Evolutionary conservation across 176 grass and related monocot species (phyloP), one percentile per base, ranked within the genome.

Genomic region (Rhipidocladum racemiflorum): DNA sequence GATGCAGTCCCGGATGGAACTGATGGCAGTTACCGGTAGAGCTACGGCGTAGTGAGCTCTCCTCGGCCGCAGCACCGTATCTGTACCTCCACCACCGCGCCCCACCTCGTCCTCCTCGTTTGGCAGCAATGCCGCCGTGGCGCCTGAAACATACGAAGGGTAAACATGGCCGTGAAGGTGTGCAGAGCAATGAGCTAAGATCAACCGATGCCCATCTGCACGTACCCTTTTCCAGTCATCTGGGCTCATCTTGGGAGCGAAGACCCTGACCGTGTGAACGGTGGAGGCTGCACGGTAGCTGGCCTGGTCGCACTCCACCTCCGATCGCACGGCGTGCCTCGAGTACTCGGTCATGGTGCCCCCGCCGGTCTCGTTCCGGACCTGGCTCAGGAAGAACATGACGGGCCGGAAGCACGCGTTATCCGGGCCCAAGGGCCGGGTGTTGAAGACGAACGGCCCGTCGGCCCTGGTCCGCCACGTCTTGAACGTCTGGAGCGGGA

Each of bases 381-480:
- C 78, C 0, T 50, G 35, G 59, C 36, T 65, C 61, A 92, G 87
- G 85, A 92, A 94, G 78, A 91, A 97, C 43, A 83, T 6, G 53
- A 82, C 60, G 2, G 92, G 94, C 12, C 84, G 81, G 9, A 72
- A 75, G 86, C 94, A 97, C 9, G 88, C 65, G 45, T 36, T 32
- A 18, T 65, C 77, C 8, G 60, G 60, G 2, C 60, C 1, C 13
- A 91, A 0, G 0, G 77, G 51, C 35, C 95, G 86, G 20, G 86
- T 89, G 84, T 97, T 94, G 81, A 97, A 97, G 7, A 89, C 89
- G 81, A 97, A 97, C 0, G 92, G 92, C 3, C 95, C 90, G 1
- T 77, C 39, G 72, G 84, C 81, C 67, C 7, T 85, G 74, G 59
- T 94, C 56, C 92, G 74, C 95, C 95, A 97, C 3, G 95, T 94